phyloP scores from a whole-genome alignment of 2,329 filamentous ascomycete species.

The Neodidymelliopsis sp. region DNA sequence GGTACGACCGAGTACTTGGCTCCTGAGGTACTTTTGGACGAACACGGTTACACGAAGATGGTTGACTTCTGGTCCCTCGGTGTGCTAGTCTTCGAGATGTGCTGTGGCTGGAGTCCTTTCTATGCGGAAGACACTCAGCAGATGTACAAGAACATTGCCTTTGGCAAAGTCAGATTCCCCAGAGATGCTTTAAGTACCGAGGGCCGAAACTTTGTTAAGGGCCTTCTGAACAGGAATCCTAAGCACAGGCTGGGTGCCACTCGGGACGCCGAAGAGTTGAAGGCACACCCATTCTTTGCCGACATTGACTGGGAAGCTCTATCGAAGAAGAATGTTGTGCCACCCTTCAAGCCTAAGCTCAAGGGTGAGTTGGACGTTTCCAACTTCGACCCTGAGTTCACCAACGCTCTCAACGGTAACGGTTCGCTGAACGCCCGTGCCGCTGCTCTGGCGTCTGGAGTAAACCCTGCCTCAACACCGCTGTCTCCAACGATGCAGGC shows the following conservation, averaged over 20 bases:
- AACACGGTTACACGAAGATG: slow-evolving; percentile 99
- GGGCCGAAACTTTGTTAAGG: slow-evolving; percentile 97
- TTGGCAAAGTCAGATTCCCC: slow-evolving; percentile 96
- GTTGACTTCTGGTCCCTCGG: slow-evolving; percentile 99
- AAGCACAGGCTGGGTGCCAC: slow-evolving; percentile 92
- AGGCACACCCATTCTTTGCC: slow-evolving; percentile 90
- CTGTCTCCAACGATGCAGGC: slow-evolving; percentile 95
- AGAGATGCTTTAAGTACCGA: slow-evolving; percentile 93
- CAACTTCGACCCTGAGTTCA: slow-evolving; percentile 99
- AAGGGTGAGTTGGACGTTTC: slow-evolving; percentile 96
- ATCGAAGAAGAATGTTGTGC: slow-evolving; percentile 88
- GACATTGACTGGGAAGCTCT: slow-evolving; percentile 94
- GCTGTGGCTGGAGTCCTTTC: slow-evolving; percentile 98
- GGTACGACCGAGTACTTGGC: slow-evolving; percentile 98
- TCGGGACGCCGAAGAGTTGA: slow-evolving; percentile 91
- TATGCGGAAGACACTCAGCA: slow-evolving; percentile 99
- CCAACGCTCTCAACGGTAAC: slow-evolving; percentile 86
- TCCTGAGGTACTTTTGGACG: slow-evolving; percentile 92
- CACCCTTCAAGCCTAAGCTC: slow-evolving; percentile 96
- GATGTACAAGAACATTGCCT: slow-evolving; percentile 99
- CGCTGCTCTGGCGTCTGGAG: slow-evolving; percentile 80
- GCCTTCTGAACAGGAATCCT: slow-evolving; percentile 93
- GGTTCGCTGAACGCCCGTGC: slow-evolving; percentile 90
- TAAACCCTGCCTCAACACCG: slow-evolving; percentile 86
- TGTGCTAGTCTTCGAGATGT: slow-evolving; percentile 99